These are phyloP conservation scores for Mucor plumbeus DNA, from an alignment of 371 early-diverging fungal genomes.

Conservation along the genomic window DNA sequence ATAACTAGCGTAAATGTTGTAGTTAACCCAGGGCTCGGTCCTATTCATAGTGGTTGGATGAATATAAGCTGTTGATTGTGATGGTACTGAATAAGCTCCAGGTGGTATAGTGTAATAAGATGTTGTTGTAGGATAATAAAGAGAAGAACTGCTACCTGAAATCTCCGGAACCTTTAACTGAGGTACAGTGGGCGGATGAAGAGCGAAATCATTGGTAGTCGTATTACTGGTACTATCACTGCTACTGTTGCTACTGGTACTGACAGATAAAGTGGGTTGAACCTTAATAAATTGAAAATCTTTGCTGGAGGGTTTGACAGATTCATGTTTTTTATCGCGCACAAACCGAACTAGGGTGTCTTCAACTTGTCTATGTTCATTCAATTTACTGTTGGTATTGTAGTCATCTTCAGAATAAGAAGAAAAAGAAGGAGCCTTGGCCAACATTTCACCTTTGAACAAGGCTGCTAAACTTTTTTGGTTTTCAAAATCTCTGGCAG, in stretches of 20 bases:
- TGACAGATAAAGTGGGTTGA: not conserved
- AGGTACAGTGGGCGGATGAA: not conserved
- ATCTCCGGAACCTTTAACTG: not conserved
- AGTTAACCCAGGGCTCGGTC: not conserved
- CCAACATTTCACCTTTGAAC: not conserved
- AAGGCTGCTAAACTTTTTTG: slow-evolving; percentile 7
- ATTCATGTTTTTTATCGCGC: too few species aligned
- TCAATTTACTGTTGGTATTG: not conserved
- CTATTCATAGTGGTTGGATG: not conserved
- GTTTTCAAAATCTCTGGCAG: slow-evolving; percentile 14
- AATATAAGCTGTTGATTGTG: not conserved
- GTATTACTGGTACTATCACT: not conserved
- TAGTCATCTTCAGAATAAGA: not conserved
- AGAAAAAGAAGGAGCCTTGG: not conserved
- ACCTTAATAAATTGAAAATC: not conserved
- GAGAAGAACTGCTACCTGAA: not conserved
- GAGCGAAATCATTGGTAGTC: not conserved
- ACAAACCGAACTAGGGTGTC: not conserved
- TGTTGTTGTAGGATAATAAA: not conserved
- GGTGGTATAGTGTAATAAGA: slow-evolving; percentile 1
- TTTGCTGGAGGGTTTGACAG: not conserved
- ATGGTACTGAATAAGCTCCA: slow-evolving; percentile 1
- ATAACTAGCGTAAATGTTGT: slow-evolving; percentile 8
- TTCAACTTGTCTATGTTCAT: not conserved
- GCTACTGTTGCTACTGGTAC: not conserved